phyloP scores from a whole-genome alignment of 176 grass and related monocot genomes.

The Aegilops tauschii region DNA sequence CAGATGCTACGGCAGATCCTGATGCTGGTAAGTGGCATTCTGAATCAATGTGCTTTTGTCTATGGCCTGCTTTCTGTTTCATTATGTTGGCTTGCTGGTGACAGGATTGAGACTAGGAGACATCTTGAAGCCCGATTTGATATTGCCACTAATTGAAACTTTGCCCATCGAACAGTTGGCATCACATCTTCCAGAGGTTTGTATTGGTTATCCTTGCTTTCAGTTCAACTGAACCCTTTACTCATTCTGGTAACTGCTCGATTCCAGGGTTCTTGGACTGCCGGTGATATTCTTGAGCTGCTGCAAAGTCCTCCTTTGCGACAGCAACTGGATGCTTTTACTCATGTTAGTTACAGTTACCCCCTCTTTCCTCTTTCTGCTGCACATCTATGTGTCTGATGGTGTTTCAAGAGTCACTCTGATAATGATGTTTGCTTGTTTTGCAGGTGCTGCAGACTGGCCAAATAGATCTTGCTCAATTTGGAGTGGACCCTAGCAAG shows the following conservation, averaged over 20 bases:
- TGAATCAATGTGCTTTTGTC: constrained; percentile 17
- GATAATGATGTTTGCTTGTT: constrained; percentile 27
- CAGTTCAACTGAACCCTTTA: background rate
- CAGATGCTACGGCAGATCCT: constrained; percentile 66
- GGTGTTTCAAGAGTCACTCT: constrained; percentile 10
- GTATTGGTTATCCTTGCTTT: constrained; percentile 19
- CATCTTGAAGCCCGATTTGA: constrained; percentile 86
- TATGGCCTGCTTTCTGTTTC: constrained; percentile 5
- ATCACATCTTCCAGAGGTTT: constrained; percentile 40
- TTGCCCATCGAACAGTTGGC: constrained; percentile 71
- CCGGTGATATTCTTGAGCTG: constrained; percentile 82
- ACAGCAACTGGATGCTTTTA: constrained; percentile 93
- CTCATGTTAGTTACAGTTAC: constrained; percentile 53
- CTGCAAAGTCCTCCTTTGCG: constrained; percentile 89
- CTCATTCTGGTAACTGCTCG: constrained; percentile 24
- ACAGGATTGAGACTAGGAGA: constrained; percentile 81
- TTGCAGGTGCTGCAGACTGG: constrained; percentile 84
- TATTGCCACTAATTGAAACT: constrained; percentile 73
- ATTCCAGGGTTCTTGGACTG: constrained; percentile 75
- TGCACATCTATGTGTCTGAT: background rate
- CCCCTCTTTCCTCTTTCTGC: constrained; percentile 6
- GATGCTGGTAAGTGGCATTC: constrained; percentile 73
- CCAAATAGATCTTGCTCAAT: constrained; percentile 89
- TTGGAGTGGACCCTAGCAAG: constrained; percentile 89
- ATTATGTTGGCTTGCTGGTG: constrained; percentile 25